Evolutionary conservation across 306 rosid genomes (phyloP), one percentile per base, ranked within the genome.

Genomic region (Coriaria nepalensis): DNA sequence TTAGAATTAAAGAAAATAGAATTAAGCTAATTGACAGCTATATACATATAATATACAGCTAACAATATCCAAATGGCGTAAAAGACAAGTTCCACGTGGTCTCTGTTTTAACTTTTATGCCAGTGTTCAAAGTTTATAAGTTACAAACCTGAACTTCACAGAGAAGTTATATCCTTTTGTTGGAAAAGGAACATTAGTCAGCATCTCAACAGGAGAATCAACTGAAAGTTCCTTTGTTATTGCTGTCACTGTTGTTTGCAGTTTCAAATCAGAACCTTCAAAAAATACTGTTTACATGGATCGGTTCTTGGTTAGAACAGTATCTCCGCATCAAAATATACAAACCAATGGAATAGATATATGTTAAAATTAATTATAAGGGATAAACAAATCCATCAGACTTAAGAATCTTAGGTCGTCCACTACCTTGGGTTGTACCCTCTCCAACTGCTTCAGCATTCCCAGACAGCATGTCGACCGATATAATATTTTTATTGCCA

Each of bases 131-230:
- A 53, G 61, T 15, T 63, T 33, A 67, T 40, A 60, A 54, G 58
- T 35, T 34, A 70, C 80, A 70, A 65, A 88, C 97, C 95, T 76
- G 78, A 84, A 59, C 66, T 70, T 78, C 70, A 84, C 86, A 2
- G 82, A 65, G 78, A 88, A 88, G 59, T 78, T 76, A 66, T 81
- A 88, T 76, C 95, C 95, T 70, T 88, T 77, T 5, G 77, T 51
- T 44, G 95, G 97, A 50, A 69, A 77, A 44, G 90, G 95, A 60
- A 73, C 93, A 49, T 88, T 88, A 58, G 95, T 76, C 43, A 88
- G 79, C 66, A 68, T 59, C 76, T 73, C 95, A 34, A 67, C 78
- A 33, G 97, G 97, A 74, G 93, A 79, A 66, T 68, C 74, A 66
- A 88, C 82, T 40, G 72, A 78, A 64, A 68, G 59, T 55, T 72